Base-by-base conservation (phyloP, 257 asterid genomes). In the Solanum pinnatisectum region DNA sequence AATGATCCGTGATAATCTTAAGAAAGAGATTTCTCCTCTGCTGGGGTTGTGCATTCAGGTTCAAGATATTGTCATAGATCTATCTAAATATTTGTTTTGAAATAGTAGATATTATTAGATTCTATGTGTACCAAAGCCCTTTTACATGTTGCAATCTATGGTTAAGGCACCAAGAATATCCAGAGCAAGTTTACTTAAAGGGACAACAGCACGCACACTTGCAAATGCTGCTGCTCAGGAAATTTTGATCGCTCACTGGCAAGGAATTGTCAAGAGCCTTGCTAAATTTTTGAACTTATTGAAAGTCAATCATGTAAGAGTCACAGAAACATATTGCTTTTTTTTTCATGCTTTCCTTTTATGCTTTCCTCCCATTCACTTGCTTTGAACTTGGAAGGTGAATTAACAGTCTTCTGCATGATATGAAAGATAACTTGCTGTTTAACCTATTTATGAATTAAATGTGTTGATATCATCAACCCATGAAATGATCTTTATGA, bases 1-100 rank as follows among this genome's bases (percentile, higher is more conserved):
- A 86, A 86, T 86, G 88, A 86, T 86, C 84, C 88, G 88, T 35
- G 88, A 86, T 86, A 86, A 86, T 86, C 71, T 86, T 77, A 86
- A 86, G 88, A 86, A 86, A 86, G 88, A 86, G 88, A 86, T 86
- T 73, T 86, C 88, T 74, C 88, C 88, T 13, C 92, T 89, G 72
- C 98, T 97, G 22, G 98, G 99, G 68, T 91, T 93, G 89, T 97
- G 99, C 93, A 97, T 97, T 89, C 99, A 97, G 99, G 99, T 97
- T 76, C 89, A 14, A 63, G 60, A 73, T 86, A 86, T 74, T 73
- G 36, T 49, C 46, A 1, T 72, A 20, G 44, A 49, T 20, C 18
- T 32, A 10, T 32, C 86, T n/a, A 33, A 33, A 79, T 72, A 86
- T 33, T 86, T 86, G 82, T 85, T 63, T 22, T 16, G 37, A 44